Evolutionary conservation across 495 filamentous ascomycete species (phyloP), one percentile per base, ranked within the genome.

Genomic region (Neurospora sp.): DNA sequence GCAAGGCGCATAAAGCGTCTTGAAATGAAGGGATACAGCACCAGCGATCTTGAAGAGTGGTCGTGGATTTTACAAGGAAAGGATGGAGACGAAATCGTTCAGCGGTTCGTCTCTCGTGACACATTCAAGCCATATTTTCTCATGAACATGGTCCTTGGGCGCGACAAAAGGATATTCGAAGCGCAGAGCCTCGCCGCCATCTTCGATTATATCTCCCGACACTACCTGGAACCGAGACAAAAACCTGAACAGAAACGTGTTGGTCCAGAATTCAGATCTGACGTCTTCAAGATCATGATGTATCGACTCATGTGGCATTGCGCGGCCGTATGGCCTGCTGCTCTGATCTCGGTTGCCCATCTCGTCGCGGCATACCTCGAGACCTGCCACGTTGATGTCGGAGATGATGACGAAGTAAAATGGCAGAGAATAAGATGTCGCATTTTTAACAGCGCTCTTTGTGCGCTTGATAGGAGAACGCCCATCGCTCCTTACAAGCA

Each of bases 51-150:
- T 37, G 75, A 77, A 44, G 79, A 81, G 71, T 85, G 84, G 84
- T 75, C 79, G 44, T 84, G 82, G 83, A 82, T 86, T 59, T 44
- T 86, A 16, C 80, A 80, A 1, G 81, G 78, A 0, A 72, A 79
- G 27, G 74, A 78, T 39, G 76, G 78, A 35, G 83, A 85, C 69
- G 46, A 54, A 54, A 78, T 78, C 37, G 71, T 83, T 27, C 71
- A 80, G 59, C 79, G 84, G 12, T 79, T 85, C 39, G 40, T 81
- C 69, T 76, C 75, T 8, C 78, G 79, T 70, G 74, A 78, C 27
- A 71, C 42, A 16, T 77, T 74, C n/a, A 85, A 79, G 46, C 84
- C 84, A 16, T 71, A 79, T 5, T 86, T 85, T 48, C 69, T 86
- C 5, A 59, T 83, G n/a, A 69, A 72, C 4, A 35, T 84, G 27